phyloP scores from a whole-genome alignment of 2,329 filamentous ascomycete species.

The Aspergillus latus region DNA sequence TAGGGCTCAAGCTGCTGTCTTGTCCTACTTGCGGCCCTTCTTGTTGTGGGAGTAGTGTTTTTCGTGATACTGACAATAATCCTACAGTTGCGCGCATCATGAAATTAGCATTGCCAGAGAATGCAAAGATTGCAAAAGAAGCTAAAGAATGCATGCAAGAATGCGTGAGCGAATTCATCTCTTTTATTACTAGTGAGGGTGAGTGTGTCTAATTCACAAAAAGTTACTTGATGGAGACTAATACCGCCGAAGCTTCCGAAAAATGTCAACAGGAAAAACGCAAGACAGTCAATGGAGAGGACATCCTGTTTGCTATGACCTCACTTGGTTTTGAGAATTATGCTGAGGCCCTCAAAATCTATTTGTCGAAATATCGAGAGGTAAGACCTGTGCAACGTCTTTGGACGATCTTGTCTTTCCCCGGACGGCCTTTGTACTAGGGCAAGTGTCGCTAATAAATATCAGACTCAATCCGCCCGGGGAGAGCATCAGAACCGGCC shows the following conservation, averaged over 20 bases:
- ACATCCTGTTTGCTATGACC: conserved; percentile 98
- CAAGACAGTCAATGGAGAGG: conserved; percentile 98
- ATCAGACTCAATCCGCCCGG: conserved; percentile 76
- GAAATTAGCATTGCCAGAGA: conserved; percentile 96
- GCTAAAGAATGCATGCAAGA: conserved; percentile 99
- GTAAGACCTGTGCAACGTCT: conserved; percentile 60
- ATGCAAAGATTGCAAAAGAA: conserved; percentile 98
- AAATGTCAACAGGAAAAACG: conserved; percentile 99
- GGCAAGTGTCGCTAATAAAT: conserved; percentile 29
- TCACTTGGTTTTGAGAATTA: conserved; percentile 99
- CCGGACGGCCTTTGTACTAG: conserved; percentile 24
- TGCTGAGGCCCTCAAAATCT: conserved; percentile 95
- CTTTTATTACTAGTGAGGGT: conserved; percentile 99
- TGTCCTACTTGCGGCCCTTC: background rate
- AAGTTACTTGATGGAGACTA: background rate
- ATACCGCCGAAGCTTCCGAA: conserved; percentile 67
- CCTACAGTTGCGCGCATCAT: conserved; percentile 97
- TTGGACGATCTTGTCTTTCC: conserved; percentile 20
- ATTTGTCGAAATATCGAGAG: conserved; percentile 95
- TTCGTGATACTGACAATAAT: conserved; percentile 49
- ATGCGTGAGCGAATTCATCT: conserved; percentile 99
- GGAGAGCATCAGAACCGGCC: conserved; percentile 63
- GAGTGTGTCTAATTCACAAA: conserved; percentile 37
- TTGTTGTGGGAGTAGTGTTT: background rate
- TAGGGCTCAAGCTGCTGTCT: background rate